These are phyloP conservation scores for Arxiozyma telluris DNA, from an alignment of 1,139 yeast genomes.

Conservation along the genomic window DNA sequence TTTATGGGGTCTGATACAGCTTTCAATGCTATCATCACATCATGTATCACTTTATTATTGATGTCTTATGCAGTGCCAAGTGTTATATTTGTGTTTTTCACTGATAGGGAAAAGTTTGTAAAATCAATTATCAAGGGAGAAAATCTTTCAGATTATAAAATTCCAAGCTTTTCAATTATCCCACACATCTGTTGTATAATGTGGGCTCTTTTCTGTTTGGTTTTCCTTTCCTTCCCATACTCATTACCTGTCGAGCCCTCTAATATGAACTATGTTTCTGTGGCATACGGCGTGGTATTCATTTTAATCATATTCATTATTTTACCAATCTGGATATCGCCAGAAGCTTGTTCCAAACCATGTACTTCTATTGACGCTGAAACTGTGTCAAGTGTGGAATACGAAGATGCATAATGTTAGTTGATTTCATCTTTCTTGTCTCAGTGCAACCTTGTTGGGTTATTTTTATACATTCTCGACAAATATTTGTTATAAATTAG, in stretches of 20 bases:
- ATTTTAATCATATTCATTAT: background rate
- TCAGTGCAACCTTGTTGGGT: too few relatives aligned
- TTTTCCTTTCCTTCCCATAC: conserved; percentile 39
- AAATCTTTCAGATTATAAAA: background rate
- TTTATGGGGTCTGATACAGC: conserved; percentile 34
- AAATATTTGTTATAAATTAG: too few relatives aligned
- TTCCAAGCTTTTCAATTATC: conserved; percentile 31
- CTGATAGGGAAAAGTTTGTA: conserved; percentile 39
- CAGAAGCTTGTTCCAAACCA: too few relatives aligned
- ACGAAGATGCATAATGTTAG: too few relatives aligned
- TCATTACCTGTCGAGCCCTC: conserved; percentile 35
- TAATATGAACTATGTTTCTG: background rate
- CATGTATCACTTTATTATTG: conserved; percentile 32
- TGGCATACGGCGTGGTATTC: background rate
- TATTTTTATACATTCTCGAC: too few relatives aligned
- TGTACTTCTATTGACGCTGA: too few relatives aligned
- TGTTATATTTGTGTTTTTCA: conserved; percentile 30
- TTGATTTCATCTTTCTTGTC: too few relatives aligned
- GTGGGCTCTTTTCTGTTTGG: conserved; percentile 38
- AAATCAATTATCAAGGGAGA: conserved; percentile 1
- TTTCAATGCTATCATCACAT: conserved; percentile 34
- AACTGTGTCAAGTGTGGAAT: too few relatives aligned
- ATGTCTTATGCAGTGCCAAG: conserved; percentile 32
- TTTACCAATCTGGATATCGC: background rate
- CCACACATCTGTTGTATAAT: conserved; percentile 35